Percentiles rank a stretch among this genome's conserved stretches.
These are phyloP conservation scores for Pholiota conissans DNA, from an alignment of 768 basidiomycete species.

Conservation along the genomic window DNA sequence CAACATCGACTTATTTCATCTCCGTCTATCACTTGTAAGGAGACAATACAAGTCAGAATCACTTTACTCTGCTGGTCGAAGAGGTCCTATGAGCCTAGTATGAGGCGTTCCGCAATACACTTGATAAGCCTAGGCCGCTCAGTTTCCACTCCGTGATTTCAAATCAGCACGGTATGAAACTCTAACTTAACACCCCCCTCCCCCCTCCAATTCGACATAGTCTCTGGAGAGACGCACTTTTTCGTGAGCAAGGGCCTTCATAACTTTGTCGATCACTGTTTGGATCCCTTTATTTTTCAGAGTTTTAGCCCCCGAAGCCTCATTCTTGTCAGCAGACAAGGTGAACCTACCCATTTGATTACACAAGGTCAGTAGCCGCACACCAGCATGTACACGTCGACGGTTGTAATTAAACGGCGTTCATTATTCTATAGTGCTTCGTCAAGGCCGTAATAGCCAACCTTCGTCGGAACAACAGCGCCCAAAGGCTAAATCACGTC, in stretches of 20 bases:
- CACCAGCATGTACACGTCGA: neutral
- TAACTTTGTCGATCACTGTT: no score
- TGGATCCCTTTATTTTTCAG: neutral
- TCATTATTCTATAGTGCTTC: neutral
- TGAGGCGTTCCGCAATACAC: neutral
- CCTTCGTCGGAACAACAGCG: neutral
- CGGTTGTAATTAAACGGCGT: neutral
- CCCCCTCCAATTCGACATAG: no score
- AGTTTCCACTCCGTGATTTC: neutral
- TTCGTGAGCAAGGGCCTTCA: no score
- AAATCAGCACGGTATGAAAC: neutral
- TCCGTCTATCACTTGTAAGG: neutral
- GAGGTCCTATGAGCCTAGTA: neutral
- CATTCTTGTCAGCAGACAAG: neutral
- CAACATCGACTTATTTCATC: neutral
- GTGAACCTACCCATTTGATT: neutral
- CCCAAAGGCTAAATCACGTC: neutral
- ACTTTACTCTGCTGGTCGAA: neutral
- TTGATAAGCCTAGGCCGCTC: neutral
- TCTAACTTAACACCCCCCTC: no score
- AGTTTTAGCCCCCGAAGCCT: neutral
- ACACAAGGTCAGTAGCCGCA: no score
- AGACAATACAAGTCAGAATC: neutral
- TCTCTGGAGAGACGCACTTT: no score
- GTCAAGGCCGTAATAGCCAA: neutral